phyloP scores from a whole-genome alignment of 179 eudicot genomes.

The Beta corolliflora region DNA sequence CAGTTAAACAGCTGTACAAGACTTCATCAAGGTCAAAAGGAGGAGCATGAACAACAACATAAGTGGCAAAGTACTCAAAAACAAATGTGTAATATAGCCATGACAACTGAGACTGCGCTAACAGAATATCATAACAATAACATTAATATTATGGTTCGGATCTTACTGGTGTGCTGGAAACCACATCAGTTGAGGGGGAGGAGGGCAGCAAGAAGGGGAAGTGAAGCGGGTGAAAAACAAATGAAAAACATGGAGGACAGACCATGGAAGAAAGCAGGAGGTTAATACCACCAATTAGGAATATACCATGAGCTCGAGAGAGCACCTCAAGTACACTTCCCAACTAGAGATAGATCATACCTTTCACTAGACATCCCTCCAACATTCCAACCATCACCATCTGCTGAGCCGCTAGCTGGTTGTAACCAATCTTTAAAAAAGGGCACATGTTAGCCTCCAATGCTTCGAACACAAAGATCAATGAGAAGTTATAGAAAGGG shows the following conservation, averaged over 20 bases:
- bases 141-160: too few relatives aligned
- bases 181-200: background rate
- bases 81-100: background rate
- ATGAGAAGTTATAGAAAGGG: background rate
- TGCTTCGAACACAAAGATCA: background rate
- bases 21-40: background rate
- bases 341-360: slow-evolving; percentile 33
- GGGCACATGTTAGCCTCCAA: background rate
- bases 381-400: slow-evolving; percentile 54
- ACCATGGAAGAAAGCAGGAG: background rate
- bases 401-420: slow-evolving; percentile 60
- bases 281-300: background rate
- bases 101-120: background rate
- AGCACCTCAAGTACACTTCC: background rate
- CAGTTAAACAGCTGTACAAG: background rate
- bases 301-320: background rate
- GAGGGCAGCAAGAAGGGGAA: background rate
- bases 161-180: background rate
- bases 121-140: background rate
- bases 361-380: slow-evolving; percentile 60
- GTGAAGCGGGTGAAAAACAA: background rate
- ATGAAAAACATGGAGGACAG: background rate
- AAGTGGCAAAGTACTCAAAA: background rate
- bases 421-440: slow-evolving; percentile 68
- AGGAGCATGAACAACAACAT: too few relatives aligned